These are phyloP conservation scores for Sedum album DNA, from an alignment of 164 flowering plant species.

Conservation along the genomic window DNA sequence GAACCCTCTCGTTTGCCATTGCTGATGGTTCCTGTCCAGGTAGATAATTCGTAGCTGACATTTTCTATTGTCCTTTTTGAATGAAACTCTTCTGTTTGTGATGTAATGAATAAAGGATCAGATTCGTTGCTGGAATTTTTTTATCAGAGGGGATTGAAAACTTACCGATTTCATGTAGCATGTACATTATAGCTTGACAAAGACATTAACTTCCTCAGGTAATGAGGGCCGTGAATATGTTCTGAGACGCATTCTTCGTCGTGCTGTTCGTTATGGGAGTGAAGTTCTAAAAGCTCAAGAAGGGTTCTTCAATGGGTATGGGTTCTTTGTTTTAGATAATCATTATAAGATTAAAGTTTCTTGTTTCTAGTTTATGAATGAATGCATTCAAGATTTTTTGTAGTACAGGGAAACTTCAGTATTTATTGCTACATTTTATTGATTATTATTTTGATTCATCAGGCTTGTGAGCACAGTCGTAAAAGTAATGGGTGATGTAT, in stretches of 20 bases:
- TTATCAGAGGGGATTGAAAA: too few relatives aligned
- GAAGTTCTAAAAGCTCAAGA: slow-evolving; percentile 87
- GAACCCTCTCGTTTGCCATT: slow-evolving; percentile 96
- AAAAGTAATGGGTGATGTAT: slow-evolving; percentile 74
- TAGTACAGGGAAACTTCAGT: background rate
- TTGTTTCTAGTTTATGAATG: background rate
- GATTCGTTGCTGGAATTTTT: too few relatives aligned
- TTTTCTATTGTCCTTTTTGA: background rate
- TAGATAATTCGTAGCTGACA: slow-evolving; percentile 12
- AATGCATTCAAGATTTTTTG: background rate
- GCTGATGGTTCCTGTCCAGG: slow-evolving; percentile 99
- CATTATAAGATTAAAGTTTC: background rate
- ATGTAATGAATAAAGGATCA: background rate
- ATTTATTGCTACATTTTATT: background rate
- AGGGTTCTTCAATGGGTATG: slow-evolving; percentile 91
- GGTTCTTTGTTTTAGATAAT: background rate
- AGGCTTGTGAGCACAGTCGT: slow-evolving; percentile 79
- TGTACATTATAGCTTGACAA: background rate
- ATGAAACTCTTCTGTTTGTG: background rate
- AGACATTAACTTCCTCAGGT: slow-evolving; percentile 51
- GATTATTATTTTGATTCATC: background rate
- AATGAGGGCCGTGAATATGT: slow-evolving; percentile 99
- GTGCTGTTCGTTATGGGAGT: slow-evolving; percentile 96
- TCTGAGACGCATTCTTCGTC: slow-evolving; percentile 86
- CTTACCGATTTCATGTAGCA: too few relatives aligned